A percentile compares a stretch with the other conserved stretches of the same genome.
These are phyloP conservation scores for Colletotrichum costaricense DNA, from an alignment of 2,329 filamentous ascomycete species.

Conservation along the genomic window DNA sequence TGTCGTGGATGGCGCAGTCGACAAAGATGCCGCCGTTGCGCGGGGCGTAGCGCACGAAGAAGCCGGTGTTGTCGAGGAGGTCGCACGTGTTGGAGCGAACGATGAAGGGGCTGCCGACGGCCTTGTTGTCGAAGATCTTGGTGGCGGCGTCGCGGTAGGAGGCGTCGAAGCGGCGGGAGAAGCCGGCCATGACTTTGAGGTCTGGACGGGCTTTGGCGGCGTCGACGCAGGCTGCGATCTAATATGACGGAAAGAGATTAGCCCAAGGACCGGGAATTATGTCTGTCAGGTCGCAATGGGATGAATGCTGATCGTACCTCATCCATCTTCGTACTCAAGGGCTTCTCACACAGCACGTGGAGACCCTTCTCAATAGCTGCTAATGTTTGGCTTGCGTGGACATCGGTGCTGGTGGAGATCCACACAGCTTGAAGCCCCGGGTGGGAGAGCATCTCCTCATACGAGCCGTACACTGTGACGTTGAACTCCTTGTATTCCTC, in stretches of 20 bases:
- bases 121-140: constrained; percentile 60
- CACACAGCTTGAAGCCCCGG: constrained; percentile 49
- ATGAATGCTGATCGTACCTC: constrained; percentile 53
- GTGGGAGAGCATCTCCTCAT: not conserved
- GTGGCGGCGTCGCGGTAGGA: constrained; percentile 71
- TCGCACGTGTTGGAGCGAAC: constrained; percentile 76
- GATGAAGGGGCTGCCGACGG: constrained; percentile 69
- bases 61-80: constrained; percentile 71
- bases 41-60: constrained; percentile 70
- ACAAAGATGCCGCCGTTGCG: constrained; percentile 67
- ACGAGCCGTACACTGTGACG: not conserved
- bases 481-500: not conserved
- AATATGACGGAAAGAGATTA: not conserved
- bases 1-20: constrained; percentile 52
- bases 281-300: no score
- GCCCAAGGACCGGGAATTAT: not conserved
- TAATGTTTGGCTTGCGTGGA: constrained; percentile 67
- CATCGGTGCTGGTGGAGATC: constrained; percentile 57
- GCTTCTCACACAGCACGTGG: constrained; percentile 71
- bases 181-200: constrained; percentile 59
- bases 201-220: no score
- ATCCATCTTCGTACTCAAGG: constrained; percentile 67
- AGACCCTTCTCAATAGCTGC: constrained; percentile 63
- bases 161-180: constrained; percentile 64
- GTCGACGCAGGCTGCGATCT: constrained; percentile 58